Conservation (phyloP, 371 early-diverging fungal genomes). For the Mortierella sp. region DNA sequence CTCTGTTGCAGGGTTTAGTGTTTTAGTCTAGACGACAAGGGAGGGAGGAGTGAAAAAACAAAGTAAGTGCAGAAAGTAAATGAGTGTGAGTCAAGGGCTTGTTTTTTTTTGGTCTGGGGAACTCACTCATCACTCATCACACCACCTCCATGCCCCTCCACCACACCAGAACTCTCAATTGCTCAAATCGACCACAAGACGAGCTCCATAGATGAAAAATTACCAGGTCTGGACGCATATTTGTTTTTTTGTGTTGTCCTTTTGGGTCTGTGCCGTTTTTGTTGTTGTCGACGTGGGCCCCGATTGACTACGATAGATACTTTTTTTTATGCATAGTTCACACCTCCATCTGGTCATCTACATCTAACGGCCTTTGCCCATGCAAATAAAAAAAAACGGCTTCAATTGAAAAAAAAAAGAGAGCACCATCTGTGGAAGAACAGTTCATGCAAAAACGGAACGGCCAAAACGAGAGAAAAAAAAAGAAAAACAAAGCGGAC, state of each 20-base stretch:
- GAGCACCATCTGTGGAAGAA: neutral
- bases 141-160: no score
- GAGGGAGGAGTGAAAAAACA: no score
- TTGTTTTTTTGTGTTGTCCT: neutral
- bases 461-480: neutral
- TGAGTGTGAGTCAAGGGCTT: no score
- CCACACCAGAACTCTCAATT: no score
- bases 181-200: neutral
- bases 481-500: neutral
- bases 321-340: no score
- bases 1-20: neutral
- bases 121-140: no score
- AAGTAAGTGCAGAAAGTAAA: no score
- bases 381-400: neutral
- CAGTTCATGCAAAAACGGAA: slow-evolving; percentile 7
- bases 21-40: neutral
- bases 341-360: neutral
- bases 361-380: neutral
- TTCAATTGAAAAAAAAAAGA: neutral
- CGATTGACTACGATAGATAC: no score
- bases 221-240: neutral
- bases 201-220: neutral
- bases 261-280: neutral
- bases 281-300: no score
- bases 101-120: no score